Evolutionary conservation across 2,329 filamentous ascomycete species (phyloP), one percentile per base, ranked within the genome.

Genomic region (Taxawa tesnikishii): DNA sequence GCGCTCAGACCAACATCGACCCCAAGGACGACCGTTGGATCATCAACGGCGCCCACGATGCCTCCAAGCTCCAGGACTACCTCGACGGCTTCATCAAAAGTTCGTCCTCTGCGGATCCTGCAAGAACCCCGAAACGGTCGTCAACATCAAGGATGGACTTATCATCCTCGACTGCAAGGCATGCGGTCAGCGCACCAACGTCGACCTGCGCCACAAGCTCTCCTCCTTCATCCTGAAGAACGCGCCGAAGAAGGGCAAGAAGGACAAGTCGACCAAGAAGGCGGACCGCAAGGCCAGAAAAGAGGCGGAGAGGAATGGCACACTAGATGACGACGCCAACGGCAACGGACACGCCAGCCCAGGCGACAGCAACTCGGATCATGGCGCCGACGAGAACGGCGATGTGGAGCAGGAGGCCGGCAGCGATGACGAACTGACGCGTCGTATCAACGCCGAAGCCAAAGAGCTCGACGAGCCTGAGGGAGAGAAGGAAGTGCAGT

Each of bases 41-140:
- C 66, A 96, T 98, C 74, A 98, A 98, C 65, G 90, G 90, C 56
- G 84, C 88, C 46, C 90, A 98, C 58, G 90, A 98, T 47, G 78
- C 88, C 41, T 66, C 70, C 59, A 96, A 96, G 70, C 80, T 98
- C 29, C 90, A 98, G 68, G 90, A 96, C 58, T 87, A 94, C 50
- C 82, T 98, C 29, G 88, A 96, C 58, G 87, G 87, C 49, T 98
- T 98, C 73, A 98, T 98, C 66, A 73, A 79, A 94, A 84, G 67
- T 98, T 96, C 48, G 90, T 98, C 51, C 85, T 98, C 43, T 98
- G 90, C 82, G 93, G 92, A 69, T 88, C 92, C 60, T 98, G 90
- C 79, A 94, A 94, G 76, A 98, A 98, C 61, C 90, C 90, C 21
- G 90, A 98, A 70, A 98, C 90, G 45, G 87, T 92, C 45, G 79